Conservation (phyloP, 257 asterid genomes). For the Nicotiana undulata region DNA sequence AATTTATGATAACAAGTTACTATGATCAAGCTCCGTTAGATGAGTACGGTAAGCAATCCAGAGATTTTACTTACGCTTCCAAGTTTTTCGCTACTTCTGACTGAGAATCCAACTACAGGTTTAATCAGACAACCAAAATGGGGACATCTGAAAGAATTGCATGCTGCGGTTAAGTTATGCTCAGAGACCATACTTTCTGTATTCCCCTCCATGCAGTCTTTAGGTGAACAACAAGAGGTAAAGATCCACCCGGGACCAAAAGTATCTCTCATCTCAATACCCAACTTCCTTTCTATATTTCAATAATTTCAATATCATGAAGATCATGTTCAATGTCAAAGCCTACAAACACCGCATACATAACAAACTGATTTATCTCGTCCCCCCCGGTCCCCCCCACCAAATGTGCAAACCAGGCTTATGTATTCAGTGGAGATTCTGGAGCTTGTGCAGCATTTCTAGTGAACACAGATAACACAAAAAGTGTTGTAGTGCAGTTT, state of each 20-base stretch:
- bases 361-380: not conserved
- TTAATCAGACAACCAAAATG: slow-evolving; percentile 77
- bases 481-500: slow-evolving; percentile 35
- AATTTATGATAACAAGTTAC: slow-evolving; percentile 48
- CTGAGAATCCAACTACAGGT: slow-evolving; percentile 29
- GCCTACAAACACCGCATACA: not conserved
- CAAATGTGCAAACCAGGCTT: slow-evolving; percentile 38
- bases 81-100: not conserved
- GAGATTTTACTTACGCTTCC: not conserved
- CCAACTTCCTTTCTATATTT: not conserved
- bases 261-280: not conserved
- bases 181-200: slow-evolving; percentile 52
- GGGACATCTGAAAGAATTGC: slow-evolving; percentile 71
- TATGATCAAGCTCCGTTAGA: slow-evolving; percentile 86
- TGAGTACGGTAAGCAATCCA: slow-evolving; percentile 54
- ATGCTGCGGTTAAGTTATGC: slow-evolving; percentile 55
- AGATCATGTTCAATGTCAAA: not conserved
- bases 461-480: slow-evolving; percentile 33
- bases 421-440: slow-evolving; percentile 32
- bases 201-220: slow-evolving; percentile 19
- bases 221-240: slow-evolving; percentile 69
- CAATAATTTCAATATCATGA: not conserved
- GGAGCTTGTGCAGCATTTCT: slow-evolving; percentile 86
- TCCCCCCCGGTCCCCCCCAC: not conserved
- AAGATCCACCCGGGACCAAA: not conserved